These are phyloP conservation scores for Ophiocordyceps sinensis DNA, from an alignment of 2,329 filamentous ascomycete species.

Conservation along the genomic window DNA sequence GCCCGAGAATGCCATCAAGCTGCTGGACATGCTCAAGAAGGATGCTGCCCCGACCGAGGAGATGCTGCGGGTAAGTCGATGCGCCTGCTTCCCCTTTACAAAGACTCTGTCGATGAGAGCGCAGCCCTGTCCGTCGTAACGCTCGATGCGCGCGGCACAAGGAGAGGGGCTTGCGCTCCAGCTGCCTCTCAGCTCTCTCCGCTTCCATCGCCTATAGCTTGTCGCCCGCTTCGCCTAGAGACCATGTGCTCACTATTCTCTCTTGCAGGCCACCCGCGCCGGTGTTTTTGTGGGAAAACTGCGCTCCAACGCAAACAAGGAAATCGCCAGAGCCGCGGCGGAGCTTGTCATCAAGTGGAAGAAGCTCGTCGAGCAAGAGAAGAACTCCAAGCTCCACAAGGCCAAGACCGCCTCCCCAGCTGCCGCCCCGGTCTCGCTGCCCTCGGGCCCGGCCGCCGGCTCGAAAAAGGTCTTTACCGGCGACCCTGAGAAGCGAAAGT, in stretches of 20 bases:
- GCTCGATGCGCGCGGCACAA: too few species aligned
- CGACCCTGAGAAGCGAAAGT: conserved; percentile 66
- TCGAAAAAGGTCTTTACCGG: conserved; percentile 39
- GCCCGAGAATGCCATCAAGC: conserved; percentile 51
- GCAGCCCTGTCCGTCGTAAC: too few species aligned
- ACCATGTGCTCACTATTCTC: background rate
- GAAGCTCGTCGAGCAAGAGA: conserved; percentile 56
- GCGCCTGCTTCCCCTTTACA: background rate
- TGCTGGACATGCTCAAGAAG: conserved; percentile 67
- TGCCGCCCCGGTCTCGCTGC: conserved; percentile 37
- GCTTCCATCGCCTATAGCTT: background rate
- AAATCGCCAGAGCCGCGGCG: conserved; percentile 61
- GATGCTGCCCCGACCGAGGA: conserved; percentile 79
- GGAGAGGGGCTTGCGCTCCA: too few species aligned
- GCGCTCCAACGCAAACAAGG: conserved; percentile 62
- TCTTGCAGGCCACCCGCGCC: conserved; percentile 60
- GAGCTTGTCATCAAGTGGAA: conserved; percentile 85
- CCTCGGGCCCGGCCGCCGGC: conserved; percentile 31
- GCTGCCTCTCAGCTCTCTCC: background rate
- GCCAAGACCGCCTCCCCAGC: conserved; percentile 25
- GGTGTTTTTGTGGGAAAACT: conserved; percentile 80
- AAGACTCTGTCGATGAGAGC: too few species aligned
- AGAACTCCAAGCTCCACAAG: conserved; percentile 31
- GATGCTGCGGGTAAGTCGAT: conserved; percentile 54
- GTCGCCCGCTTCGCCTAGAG: background rate